Evolutionary conservation across 805 yeast species (phyloP), one percentile per base, ranked within the genome.

Genomic region (Candida montana): DNA sequence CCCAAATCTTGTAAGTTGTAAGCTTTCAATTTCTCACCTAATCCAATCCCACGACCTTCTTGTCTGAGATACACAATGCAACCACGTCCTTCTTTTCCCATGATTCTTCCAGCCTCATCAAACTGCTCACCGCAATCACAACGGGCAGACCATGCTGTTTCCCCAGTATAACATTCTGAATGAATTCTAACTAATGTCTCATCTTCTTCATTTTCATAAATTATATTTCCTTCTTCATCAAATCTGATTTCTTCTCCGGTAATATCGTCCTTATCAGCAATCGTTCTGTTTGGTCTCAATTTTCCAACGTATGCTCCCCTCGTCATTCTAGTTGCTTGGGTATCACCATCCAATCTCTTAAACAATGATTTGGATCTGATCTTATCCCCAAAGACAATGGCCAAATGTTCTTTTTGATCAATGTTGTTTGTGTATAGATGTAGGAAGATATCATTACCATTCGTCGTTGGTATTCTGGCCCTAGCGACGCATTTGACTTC

Each of bases 81-180:
- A 18, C 99, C 99, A 50, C 80, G 83, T 15, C 96, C 96, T 37
- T 72, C 73, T 43, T 73, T 68, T 7, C 95, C 95, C 91, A 93
- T 93, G 33, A 88, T 63, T 48, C 95, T 74, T 8, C 97, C 99
- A 2, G 98, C 98, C 63, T 95, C 96, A 63, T 93, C 97, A 55
- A 93, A 86, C 67, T 93, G 99, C 64, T 93, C 99, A 17, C 99
- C 99, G 65, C 99, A 93, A 64, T 93, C 99, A 63, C 99, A 93
- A 41, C 99, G 75, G 1, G 99, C 98, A 44, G 91, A 80, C 99
- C 99, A 93, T 9, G 97, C 98, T 2, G 97, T 93, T 59, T 93
- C 99, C 3, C 99, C 99, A 0, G 99, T 93, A 67, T 91, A 93
- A 64, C 99, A 93, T 60, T 93, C 99, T 3, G 95, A 84, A 59